Base-by-base conservation (phyloP, 2,329 filamentous ascomycete genomes). In the Neonectria faginata region DNA sequence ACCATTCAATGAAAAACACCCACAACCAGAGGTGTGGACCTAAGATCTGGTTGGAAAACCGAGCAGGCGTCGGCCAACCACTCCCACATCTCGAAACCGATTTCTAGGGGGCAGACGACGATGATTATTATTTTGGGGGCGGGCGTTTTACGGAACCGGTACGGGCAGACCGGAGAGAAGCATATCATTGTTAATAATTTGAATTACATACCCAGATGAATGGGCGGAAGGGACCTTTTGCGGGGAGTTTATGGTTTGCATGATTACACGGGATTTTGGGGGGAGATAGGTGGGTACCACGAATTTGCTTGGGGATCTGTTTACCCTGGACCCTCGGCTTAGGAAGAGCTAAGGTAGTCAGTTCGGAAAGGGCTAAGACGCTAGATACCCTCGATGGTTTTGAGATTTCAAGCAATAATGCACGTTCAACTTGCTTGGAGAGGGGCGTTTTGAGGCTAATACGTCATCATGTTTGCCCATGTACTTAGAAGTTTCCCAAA, bases 1-100 rank as follows among this genome's bases (percentile, higher is more conserved):
- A 77, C 77, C 0, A 79, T 80, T 52, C 75, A 79, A 57, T 80
- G 64, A 73, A 22, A 51, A 12, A 18, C n/a, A 33, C 5, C 31
- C 16, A 44, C 8, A 22, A 45, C 41, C 2, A 33, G 56, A 27
- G 18, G n/a, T n/a, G n/a, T 36, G 5, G 10, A 5, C 29, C 9
- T 51, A 9, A 22, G 29, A 4, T 10, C 27, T 22, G 48, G 48
- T 51, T 33, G 48, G 29, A 20, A 51, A 50, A 51, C 22, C 5
- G 29, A 33, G n/a, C n/a, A 51, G 36, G 52, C 33, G 41, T 57
- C 36, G 31, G 25, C 41, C 12, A 47, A 18, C n/a, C 31, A 31
- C n/a, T 20, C n/a, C 6, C 16, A 5, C n/a, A 14, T 22, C 25
- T 50, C 27, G 27, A 31, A 50, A 18, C 2, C 29, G n/a, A n/a